Evolutionary conservation across 1,284 basidiomycete species (phyloP).

Genomic region (Tilletia indica): DNA sequence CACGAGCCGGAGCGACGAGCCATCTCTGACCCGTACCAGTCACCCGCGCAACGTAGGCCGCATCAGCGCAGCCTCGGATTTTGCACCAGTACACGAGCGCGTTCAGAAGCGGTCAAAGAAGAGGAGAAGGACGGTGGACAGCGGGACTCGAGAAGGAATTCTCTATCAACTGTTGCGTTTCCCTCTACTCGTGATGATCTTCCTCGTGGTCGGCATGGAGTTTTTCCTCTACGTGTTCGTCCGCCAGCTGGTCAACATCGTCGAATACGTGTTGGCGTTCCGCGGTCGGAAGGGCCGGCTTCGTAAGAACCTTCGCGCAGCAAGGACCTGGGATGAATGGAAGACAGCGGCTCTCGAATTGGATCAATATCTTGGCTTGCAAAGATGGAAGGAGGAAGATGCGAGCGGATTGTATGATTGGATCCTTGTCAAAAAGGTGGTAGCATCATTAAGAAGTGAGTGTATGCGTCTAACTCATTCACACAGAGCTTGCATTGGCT

Average conservation of each 20-base stretch:
- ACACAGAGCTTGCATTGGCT: slow-evolving; percentile 59
- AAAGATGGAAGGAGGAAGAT: slow-evolving; percentile 49
- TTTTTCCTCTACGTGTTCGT: slow-evolving; percentile 81
- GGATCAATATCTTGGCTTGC: slow-evolving; percentile 62
- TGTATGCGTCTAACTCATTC: slow-evolving; percentile 56
- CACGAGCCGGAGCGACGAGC: neutral
- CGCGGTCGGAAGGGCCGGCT: slow-evolving; percentile 77
- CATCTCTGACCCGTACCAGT: slow-evolving; percentile 26
- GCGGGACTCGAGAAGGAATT: slow-evolving; percentile 45
- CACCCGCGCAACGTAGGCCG: slow-evolving; percentile 40
- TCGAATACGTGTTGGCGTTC: slow-evolving; percentile 62
- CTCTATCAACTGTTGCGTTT: slow-evolving; percentile 45
- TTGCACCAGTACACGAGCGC: slow-evolving; percentile 53
- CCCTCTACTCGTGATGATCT: slow-evolving; percentile 67
- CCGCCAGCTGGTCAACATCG: slow-evolving; percentile 71
- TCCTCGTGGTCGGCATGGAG: slow-evolving; percentile 77
- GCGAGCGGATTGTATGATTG: slow-evolving; percentile 52
- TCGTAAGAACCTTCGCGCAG: slow-evolving; percentile 71
- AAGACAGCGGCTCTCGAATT: slow-evolving; percentile 74
- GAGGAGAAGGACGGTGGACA: slow-evolving; percentile 29
- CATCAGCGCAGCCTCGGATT: slow-evolving; percentile 49
- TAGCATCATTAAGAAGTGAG: slow-evolving; percentile 32
- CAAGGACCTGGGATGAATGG: slow-evolving; percentile 76
- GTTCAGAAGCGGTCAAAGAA: slow-evolving; percentile 27
- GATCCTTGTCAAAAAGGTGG: slow-evolving; percentile 53